phyloP scores from a whole-genome alignment of 108 stramenopile genomes.

The Fragilariopsis cylindrus region DNA sequence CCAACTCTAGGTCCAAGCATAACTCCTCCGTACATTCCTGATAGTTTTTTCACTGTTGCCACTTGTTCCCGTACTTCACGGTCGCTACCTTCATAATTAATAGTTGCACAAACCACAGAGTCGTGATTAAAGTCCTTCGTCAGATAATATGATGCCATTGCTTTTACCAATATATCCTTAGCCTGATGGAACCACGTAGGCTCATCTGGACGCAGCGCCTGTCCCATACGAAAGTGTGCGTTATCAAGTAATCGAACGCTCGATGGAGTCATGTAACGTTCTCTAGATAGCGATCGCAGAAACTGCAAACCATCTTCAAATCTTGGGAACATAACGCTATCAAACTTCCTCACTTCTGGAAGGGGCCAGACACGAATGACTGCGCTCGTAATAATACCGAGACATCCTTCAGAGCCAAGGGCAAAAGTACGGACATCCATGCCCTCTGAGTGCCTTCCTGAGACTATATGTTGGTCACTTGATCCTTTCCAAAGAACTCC shows the following conservation, averaged over 20 bases:
- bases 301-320: conserved; percentile 82
- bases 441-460: conserved; percentile 78
- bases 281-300: conserved; percentile 60
- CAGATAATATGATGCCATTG: not conserved
- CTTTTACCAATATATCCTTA: conserved; percentile 37
- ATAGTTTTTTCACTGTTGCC: conserved; percentile 43
- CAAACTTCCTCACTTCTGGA: conserved; percentile 62
- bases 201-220: conserved; percentile 71
- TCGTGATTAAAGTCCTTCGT: conserved; percentile 8
- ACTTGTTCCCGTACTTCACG: conserved; percentile 74
- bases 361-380: conserved; percentile 86
- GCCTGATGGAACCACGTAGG: conserved; percentile 25
- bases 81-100: conserved; percentile 82
- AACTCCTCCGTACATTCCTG: conserved; percentile 65
- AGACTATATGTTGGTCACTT: conserved; percentile 31
- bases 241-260: conserved; percentile 92
- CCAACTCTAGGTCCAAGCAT: conserved; percentile 76
- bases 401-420: conserved; percentile 91
- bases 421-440: conserved; percentile 77
- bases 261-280: conserved; percentile 63
- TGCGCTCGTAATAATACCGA: conserved; percentile 89
- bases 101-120: conserved; percentile 82
- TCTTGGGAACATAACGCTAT: conserved; percentile 71
- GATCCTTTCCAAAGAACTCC: conserved; percentile 55
- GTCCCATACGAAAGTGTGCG: conserved; percentile 90